Percentiles rank a stretch among this genome's conserved stretches.
These are phyloP conservation scores for Sherardia arvensis DNA, from an alignment of 257 asterid species.

Conservation along the genomic window DNA sequence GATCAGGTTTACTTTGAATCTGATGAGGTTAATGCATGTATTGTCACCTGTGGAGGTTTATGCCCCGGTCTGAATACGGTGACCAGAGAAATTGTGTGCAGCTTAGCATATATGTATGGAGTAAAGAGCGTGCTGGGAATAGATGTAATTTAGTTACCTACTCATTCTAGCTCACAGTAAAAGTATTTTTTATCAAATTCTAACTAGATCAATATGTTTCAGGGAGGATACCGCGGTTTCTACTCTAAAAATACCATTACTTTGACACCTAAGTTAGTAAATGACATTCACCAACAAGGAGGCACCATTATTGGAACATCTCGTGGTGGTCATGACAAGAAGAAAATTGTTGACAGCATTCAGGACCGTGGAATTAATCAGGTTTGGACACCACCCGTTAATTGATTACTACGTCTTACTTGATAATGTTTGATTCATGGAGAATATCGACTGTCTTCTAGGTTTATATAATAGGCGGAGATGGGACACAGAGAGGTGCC, in stretches of 20 bases:
- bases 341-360: constrained; percentile 85
- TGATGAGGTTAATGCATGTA: constrained; percentile 82
- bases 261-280: constrained; percentile 61
- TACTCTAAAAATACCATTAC: constrained; percentile 61
- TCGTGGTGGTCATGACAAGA: constrained; percentile 70
- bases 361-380: constrained; percentile 94
- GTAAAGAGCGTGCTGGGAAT: constrained; percentile 72
- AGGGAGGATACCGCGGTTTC: constrained; percentile 91
- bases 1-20: constrained; percentile 73
- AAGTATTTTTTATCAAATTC: background rate
- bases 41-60: constrained; percentile 90
- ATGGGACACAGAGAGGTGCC: constrained; percentile 93
- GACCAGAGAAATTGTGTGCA: constrained; percentile 81
- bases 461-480: constrained; percentile 95
- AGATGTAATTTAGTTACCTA: constrained; percentile 35
- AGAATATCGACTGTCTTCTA: constrained; percentile 10
- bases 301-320: constrained; percentile 88
- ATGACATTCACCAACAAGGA: constrained; percentile 85
- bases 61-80: constrained; percentile 96
- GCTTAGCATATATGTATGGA: constrained; percentile 76
- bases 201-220: constrained; percentile 18
- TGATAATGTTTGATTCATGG: background rate
- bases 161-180: constrained; percentile 1
- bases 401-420: background rate
- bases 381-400: constrained; percentile 20